Percentiles rank a stretch among this genome's conserved stretches.
These are phyloP conservation scores for Oryza glumipatula DNA, from an alignment of 176 grass and related monocot species.

Conservation along the genomic window DNA sequence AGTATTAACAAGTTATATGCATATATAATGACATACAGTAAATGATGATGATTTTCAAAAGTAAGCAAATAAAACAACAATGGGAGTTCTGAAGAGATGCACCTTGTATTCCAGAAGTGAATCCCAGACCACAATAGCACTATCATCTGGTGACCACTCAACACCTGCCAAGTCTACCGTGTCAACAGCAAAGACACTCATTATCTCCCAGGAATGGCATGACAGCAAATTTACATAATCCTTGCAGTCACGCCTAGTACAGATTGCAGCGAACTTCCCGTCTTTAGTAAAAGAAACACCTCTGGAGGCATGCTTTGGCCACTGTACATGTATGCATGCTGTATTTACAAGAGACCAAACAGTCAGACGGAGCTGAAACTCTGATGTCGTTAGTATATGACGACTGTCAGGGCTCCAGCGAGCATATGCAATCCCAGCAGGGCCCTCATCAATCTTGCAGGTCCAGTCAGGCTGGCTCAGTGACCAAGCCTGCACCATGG, in stretches of 20 bases:
- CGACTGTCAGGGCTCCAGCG: slow-evolving; percentile 96
- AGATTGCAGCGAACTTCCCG: slow-evolving; percentile 89
- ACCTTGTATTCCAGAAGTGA: slow-evolving; percentile 99
- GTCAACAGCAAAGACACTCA: slow-evolving; percentile 84
- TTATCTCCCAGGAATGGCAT: slow-evolving; percentile 93
- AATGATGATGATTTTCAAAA: slow-evolving; percentile 11
- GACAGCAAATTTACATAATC: slow-evolving; percentile 93
- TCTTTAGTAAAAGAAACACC: slow-evolving; percentile 93
- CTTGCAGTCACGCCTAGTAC: slow-evolving; percentile 91
- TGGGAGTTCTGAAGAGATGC: slow-evolving; percentile 20
- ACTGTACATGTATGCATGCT: slow-evolving; percentile 93
- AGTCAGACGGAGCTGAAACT: slow-evolving; percentile 93
- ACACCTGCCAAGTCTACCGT: slow-evolving; percentile 82
- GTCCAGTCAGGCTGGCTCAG: slow-evolving; percentile 93
- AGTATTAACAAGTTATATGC: slow-evolving; percentile 27
- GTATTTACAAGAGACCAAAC: slow-evolving; percentile 96
- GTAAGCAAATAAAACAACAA: slow-evolving; percentile 9
- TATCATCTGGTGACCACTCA: slow-evolving; percentile 94
- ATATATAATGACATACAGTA: background rate
- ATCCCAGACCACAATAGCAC: slow-evolving; percentile 91
- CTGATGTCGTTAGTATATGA: slow-evolving; percentile 92
- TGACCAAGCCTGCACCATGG: slow-evolving; percentile 95
- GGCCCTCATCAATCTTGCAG: slow-evolving; percentile 94
- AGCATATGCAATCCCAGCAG: slow-evolving; percentile 87
- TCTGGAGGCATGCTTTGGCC: slow-evolving; percentile 77